phyloP scores from a whole-genome alignment of 2,329 filamentous ascomycete genomes.

The Harringtonia aguacate region DNA sequence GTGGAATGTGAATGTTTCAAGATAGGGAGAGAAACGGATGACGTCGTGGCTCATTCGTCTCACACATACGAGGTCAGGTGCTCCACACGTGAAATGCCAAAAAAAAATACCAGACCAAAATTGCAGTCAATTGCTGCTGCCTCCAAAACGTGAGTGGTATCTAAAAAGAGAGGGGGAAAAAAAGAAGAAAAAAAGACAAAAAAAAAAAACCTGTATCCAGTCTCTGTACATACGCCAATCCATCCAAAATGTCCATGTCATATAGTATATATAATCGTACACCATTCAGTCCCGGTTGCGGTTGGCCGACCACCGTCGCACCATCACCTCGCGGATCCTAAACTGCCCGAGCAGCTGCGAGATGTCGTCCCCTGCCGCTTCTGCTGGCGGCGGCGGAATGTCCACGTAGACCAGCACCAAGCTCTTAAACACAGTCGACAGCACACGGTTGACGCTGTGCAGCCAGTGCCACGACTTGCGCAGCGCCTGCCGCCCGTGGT shows the following conservation, averaged over 20 bases:
- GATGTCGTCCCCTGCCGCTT: conserved; percentile 37
- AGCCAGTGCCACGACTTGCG: conserved; percentile 65
- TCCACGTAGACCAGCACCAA: conserved; percentile 87
- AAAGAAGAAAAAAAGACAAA: neutral
- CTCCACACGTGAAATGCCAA: too few species aligned
- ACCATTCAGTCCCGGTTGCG: conserved; percentile 40
- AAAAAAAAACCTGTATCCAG: neutral
- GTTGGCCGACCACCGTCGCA: conserved; percentile 79
- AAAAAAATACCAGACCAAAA: too few species aligned
- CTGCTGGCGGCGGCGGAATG: conserved; percentile 57
- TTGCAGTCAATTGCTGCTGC: too few species aligned
- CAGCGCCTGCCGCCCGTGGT: conserved; percentile 19
- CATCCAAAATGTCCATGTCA: too few species aligned
- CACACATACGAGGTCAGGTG: too few species aligned
- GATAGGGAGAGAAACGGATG: too few species aligned
- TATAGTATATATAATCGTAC: neutral
- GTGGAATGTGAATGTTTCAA: too few species aligned
- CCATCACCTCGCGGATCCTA: conserved; percentile 66
- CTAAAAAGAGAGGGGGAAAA: too few species aligned
- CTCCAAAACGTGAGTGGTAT: too few species aligned
- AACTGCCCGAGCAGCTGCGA: conserved; percentile 56
- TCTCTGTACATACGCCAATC: too few species aligned
- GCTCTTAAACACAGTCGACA: conserved; percentile 84
- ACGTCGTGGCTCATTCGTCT: too few species aligned
- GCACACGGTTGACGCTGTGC: conserved; percentile 80